phyloP scores from a whole-genome alignment of 345 rosid genomes.

The Linum lewisii region DNA sequence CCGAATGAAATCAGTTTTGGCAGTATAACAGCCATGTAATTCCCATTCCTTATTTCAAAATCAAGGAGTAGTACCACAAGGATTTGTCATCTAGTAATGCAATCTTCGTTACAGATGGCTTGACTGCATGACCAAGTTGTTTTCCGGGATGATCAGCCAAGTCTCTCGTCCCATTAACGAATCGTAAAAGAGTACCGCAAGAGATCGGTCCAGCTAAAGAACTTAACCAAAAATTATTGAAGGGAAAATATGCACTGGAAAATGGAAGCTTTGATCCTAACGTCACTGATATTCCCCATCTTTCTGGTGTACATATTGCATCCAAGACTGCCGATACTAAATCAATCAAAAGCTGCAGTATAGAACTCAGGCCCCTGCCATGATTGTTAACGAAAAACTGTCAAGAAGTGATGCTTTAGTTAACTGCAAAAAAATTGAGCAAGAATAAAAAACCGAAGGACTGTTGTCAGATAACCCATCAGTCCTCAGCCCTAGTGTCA shows the following conservation, averaged over 20 bases:
- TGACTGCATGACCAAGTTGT: constrained; percentile 15
- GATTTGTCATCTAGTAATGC: constrained; percentile 43
- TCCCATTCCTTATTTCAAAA: neutral
- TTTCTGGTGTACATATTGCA: constrained; percentile 45
- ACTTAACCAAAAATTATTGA: constrained; percentile 29
- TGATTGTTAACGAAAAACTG: neutral
- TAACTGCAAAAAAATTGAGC: too few relatives aligned
- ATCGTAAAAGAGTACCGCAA: constrained; percentile 22
- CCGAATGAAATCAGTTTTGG: neutral
- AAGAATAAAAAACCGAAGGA: too few relatives aligned
- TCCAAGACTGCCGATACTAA: constrained; percentile 44
- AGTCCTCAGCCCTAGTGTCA: too few relatives aligned
- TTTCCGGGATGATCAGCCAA: constrained; percentile 11
- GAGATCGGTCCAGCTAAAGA: constrained; percentile 45
- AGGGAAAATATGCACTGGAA: constrained; percentile 57
- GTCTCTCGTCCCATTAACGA: constrained; percentile 32
- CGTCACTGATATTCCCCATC: constrained; percentile 60
- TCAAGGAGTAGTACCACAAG: constrained; percentile 35
- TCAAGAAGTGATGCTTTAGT: too few relatives aligned
- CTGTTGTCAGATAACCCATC: too few relatives aligned
- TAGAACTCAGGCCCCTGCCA: constrained; percentile 52
- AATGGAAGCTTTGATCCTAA: constrained; percentile 51
- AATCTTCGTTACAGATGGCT: constrained; percentile 19
- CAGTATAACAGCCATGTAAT: neutral
- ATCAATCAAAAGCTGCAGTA: constrained; percentile 45